These are phyloP conservation scores for Nevesoporus exiguus DNA, from an alignment of 768 basidiomycete genomes.

Conservation along the genomic window DNA sequence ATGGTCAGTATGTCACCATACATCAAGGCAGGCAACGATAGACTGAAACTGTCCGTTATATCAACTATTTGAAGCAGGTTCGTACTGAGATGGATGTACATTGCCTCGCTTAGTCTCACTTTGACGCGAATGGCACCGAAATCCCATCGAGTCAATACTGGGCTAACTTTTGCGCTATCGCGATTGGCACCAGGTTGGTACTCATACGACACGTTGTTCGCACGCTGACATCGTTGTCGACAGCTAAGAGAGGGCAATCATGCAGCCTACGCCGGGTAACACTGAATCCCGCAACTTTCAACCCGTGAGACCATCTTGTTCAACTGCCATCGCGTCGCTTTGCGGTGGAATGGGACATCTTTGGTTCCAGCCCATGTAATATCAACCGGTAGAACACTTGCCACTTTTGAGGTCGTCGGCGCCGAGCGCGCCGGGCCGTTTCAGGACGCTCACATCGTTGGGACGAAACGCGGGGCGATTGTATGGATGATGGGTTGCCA, in stretches of 20 bases:
- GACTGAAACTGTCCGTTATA: background rate
- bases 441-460: slow-evolving; percentile 63
- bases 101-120: too few species aligned
- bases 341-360: slow-evolving; percentile 44
- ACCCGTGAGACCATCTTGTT: background rate
- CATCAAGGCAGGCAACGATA: background rate
- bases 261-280: background rate
- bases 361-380: background rate
- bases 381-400: background rate
- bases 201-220: background rate
- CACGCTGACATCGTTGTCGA: background rate
- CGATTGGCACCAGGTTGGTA: background rate
- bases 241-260: background rate
- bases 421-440: slow-evolving; percentile 23
- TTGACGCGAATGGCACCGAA: background rate
- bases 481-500: background rate
- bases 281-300: background rate
- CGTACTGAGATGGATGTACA: background rate
- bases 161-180: too few species aligned
- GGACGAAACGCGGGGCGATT: slow-evolving; percentile 31
- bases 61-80: background rate
- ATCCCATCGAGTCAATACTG: background rate
- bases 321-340: background rate
- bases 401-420: background rate
- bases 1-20: background rate